These are phyloP conservation scores for Bonia amplexicaulis DNA, from an alignment of 176 grass and related monocot species.

Conservation along the genomic window DNA sequence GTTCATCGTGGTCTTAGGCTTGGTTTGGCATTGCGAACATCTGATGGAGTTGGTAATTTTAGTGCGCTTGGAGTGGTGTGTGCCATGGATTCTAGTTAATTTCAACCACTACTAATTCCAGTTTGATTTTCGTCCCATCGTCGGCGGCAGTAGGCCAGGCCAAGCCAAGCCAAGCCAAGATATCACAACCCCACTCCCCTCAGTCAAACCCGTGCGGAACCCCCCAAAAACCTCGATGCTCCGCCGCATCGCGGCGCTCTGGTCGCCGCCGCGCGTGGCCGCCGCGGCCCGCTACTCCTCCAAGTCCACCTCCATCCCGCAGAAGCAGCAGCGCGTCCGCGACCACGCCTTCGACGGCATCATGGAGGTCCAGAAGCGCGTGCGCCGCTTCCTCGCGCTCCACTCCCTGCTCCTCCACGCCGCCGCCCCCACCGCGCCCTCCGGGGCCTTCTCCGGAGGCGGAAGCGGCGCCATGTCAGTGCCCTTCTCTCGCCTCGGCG, in stretches of 20 bases:
- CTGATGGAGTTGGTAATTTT: too few relatives aligned
- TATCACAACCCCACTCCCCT: neutral
- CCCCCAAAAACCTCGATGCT: neutral
- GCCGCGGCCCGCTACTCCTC: neutral
- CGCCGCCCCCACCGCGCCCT: slow-evolving; percentile 23
- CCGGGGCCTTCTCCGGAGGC: neutral
- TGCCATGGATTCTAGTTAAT: too few relatives aligned
- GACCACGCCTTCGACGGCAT: slow-evolving; percentile 49
- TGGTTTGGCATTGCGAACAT: too few relatives aligned
- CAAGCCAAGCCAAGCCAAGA: neutral
- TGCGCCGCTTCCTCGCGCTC: slow-evolving; percentile 57
- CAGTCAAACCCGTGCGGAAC: neutral
- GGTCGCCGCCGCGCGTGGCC: neutral
- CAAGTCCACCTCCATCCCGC: slow-evolving; percentile 48
- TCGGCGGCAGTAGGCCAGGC: too few relatives aligned
- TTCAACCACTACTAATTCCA: too few relatives aligned
- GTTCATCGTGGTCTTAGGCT: too few relatives aligned
- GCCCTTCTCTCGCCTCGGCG: slow-evolving; percentile 51
- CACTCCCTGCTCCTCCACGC: slow-evolving; percentile 56
- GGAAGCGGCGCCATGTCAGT: slow-evolving; percentile 34
- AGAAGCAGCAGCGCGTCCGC: slow-evolving; percentile 48
- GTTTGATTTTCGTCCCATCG: too few relatives aligned
- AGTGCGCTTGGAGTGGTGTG: too few relatives aligned
- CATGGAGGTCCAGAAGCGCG: slow-evolving; percentile 71
- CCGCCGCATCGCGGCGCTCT: neutral